A percentile compares a stretch with the other conserved stretches of the same genome.
These are phyloP conservation scores for Colletotrichum sidae DNA, from an alignment of 2,329 filamentous ascomycete genomes.

Conservation along the genomic window DNA sequence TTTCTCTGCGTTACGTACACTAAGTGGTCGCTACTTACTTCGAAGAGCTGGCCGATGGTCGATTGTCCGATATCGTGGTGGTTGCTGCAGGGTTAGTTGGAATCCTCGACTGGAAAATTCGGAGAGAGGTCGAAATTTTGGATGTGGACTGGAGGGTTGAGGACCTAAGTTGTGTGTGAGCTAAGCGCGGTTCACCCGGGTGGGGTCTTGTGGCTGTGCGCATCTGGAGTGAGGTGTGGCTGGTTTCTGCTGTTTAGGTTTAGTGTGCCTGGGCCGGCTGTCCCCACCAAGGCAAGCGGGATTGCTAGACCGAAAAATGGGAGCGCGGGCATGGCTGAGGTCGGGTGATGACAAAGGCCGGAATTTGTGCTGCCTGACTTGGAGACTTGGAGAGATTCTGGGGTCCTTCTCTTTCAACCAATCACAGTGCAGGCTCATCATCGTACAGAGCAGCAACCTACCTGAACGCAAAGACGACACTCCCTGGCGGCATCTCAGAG, in stretches of 20 bases:
- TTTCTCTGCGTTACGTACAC: conserved; percentile 5
- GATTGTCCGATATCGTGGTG: conserved; percentile 38
- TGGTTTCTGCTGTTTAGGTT: background rate
- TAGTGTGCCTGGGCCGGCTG: background rate
- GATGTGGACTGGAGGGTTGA: background rate
- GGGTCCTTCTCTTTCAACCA: conserved; percentile 6
- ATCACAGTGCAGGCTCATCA: conserved; percentile 19
- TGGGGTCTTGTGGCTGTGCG: background rate
- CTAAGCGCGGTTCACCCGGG: conserved; percentile 25
- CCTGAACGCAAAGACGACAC: conserved; percentile 4
- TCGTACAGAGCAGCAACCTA: background rate
- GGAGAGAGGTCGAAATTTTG: conserved; percentile 1
- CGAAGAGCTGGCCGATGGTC: conserved; percentile 39
- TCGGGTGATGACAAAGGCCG: background rate
- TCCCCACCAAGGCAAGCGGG: background rate
- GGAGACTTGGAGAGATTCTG: background rate
- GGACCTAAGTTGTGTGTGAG: conserved; percentile 24
- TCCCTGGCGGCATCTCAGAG: conserved; percentile 2
- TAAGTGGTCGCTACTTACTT: conserved; percentile 35
- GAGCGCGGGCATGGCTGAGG: conserved; percentile 3
- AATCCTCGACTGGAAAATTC: conserved; percentile 20
- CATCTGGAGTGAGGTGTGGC: conserved; percentile 7
- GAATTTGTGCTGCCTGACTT: background rate
- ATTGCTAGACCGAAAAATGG: background rate
- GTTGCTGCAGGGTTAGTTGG: conserved; percentile 36